Percentiles rank a stretch among this genome's conserved stretches.
These are phyloP conservation scores for Fistulinella prunicolor DNA, from an alignment of 768 basidiomycete species.

Conservation along the genomic window DNA sequence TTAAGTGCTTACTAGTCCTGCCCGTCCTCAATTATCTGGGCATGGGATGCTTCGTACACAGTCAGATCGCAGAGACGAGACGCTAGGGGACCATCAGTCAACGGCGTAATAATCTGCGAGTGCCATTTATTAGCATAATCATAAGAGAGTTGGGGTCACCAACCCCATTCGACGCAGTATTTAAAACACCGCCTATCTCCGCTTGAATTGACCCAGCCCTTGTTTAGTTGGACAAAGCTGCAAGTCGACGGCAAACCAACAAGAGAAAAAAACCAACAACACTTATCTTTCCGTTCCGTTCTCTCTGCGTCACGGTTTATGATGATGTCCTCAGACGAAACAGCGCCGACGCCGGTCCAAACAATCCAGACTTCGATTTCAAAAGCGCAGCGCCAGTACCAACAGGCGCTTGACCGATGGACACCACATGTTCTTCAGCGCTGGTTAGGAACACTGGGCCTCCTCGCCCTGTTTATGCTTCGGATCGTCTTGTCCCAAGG, in stretches of 20 bases:
- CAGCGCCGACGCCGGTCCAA: constrained; percentile 26
- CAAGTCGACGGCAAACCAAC: background rate
- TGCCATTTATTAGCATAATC: too few relatives aligned
- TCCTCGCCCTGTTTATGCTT: constrained; percentile 75
- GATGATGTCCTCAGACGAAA: constrained; percentile 37
- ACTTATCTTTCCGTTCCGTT: background rate
- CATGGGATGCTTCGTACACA: too few relatives aligned
- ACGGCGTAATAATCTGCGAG: too few relatives aligned
- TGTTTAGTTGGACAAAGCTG: background rate
- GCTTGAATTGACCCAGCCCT: constrained; percentile 2
- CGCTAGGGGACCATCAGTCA: too few relatives aligned
- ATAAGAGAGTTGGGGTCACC: too few relatives aligned
- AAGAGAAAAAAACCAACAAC: background rate
- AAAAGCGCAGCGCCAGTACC: constrained; percentile 73
- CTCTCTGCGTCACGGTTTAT: constrained; percentile 7
- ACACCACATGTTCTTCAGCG: constrained; percentile 89
- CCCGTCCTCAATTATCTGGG: too few relatives aligned
- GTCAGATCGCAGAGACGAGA: too few relatives aligned
- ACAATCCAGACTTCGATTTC: constrained; percentile 24
- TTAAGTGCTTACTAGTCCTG: too few relatives aligned
- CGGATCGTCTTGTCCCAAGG: constrained; percentile 88
- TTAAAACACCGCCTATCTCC: constrained; percentile 10
- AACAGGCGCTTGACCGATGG: constrained; percentile 85
- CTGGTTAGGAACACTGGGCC: constrained; percentile 74
- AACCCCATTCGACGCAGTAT: background rate